phyloP scores from a whole-genome alignment of 192 early-diverging fungal genomes.

The Backusella parvicylindrica region DNA sequence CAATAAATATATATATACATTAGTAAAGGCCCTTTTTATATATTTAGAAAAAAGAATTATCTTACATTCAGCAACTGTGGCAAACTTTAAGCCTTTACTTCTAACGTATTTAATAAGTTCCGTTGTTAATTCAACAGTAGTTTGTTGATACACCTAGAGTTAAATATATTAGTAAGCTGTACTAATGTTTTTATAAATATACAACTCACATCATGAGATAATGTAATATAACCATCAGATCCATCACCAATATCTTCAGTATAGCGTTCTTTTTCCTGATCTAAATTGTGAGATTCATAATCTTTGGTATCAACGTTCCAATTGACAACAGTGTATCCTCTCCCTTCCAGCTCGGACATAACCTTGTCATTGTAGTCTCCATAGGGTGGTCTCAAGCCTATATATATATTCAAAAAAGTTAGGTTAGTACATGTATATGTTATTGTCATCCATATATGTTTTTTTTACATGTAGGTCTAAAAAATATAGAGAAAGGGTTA shows the following conservation, averaged over 20 bases:
- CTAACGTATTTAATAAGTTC: background rate
- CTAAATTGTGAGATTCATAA: slow-evolving; percentile 25
- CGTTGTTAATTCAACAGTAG: background rate
- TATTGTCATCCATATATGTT: no score
- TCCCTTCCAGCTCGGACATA: slow-evolving; percentile 5
- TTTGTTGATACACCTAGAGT: slow-evolving; percentile 15
- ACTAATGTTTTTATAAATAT: no score
- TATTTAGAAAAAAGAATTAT: background rate
- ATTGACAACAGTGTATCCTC: slow-evolving; percentile 35
- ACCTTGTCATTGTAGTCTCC: slow-evolving; percentile 28
- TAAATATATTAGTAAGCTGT: no score
- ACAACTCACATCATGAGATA: slow-evolving; percentile 37
- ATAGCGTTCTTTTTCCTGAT: background rate
- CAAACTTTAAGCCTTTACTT: slow-evolving; percentile 5
- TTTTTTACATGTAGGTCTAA: slow-evolving; percentile 16
- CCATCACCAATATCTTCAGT: background rate
- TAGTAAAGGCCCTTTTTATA: background rate
- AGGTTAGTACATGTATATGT: background rate
- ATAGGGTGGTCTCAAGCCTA: slow-evolving; percentile 40
- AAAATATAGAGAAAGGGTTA: no score
- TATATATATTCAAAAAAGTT: background rate
- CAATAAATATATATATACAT: background rate
- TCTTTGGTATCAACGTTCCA: slow-evolving; percentile 43
- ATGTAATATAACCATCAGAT: slow-evolving; percentile 26
- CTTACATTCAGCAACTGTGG: slow-evolving; percentile 25